phyloP scores from a whole-genome alignment of 768 basidiomycete genomes.

The Mrakia frigida region DNA sequence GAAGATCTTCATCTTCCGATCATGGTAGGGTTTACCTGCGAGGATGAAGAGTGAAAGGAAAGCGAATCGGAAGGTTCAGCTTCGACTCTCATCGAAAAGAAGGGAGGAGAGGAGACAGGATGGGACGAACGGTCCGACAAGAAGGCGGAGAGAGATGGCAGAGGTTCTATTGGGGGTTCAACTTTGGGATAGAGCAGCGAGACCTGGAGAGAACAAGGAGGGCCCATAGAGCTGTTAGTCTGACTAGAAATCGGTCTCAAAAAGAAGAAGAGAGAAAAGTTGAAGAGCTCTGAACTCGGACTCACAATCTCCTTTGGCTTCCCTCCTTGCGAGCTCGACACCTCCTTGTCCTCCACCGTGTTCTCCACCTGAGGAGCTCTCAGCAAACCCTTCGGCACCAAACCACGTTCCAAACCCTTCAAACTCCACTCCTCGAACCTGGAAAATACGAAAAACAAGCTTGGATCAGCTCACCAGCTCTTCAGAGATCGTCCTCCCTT shows the following conservation, averaged over 20 bases:
- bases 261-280: not conserved
- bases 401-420: slow-evolving; percentile 16
- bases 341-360: not conserved
- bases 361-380: not conserved
- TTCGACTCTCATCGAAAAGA: not conserved
- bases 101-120: not conserved
- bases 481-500: not conserved
- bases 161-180: not conserved
- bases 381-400: slow-evolving; percentile 15
- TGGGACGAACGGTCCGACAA: not conserved
- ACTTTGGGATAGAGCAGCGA: not conserved
- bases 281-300: not conserved
- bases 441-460: not conserved
- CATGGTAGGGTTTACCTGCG: not conserved
- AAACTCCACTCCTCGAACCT: slow-evolving; percentile 26
- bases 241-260: not conserved
- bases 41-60: not conserved
- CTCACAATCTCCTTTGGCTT: not conserved
- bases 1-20: slow-evolving; percentile 1
- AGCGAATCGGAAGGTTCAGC: not conserved
- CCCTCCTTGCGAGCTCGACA: not conserved
- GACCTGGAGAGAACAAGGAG: not conserved
- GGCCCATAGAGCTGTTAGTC: not conserved
- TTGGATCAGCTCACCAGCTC: not conserved
- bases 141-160: not conserved